Evolutionary conservation across 2,329 filamentous ascomycete genomes (phyloP).

Genomic region (Didymosphaeria variabile): DNA sequence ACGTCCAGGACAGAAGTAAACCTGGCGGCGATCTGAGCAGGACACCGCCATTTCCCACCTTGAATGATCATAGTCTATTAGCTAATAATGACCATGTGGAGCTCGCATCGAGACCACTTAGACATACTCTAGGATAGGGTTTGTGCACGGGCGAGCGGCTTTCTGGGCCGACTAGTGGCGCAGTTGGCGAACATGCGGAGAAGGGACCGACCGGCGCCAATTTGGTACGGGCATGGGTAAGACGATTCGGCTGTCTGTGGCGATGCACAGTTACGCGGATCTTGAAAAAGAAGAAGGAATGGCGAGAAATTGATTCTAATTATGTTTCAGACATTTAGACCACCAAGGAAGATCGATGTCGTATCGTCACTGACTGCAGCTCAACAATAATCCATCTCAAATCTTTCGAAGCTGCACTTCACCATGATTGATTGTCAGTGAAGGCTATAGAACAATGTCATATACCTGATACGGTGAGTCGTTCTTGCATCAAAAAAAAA

Average conservation of each 20-base stretch:
- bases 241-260: background rate
- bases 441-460: too few relatives aligned
- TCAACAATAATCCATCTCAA: background rate
- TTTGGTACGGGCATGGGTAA: background rate
- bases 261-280: background rate
- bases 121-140: background rate
- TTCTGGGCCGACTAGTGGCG: background rate
- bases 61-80: background rate
- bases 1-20: background rate
- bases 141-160: background rate
- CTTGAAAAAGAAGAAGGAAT: background rate
- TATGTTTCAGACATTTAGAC: background rate
- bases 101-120: background rate
- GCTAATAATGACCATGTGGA: background rate
- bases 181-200: background rate
- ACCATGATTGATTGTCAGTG: background rate
- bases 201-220: background rate
- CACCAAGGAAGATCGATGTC: background rate
- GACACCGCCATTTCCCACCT: slow-evolving; percentile 1
- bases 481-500: too few relatives aligned
- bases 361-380: background rate
- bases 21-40: background rate
- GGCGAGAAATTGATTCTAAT: background rate
- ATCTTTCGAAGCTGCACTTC: background rate
- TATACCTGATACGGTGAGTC: too few relatives aligned